Conservation (phyloP, 257 asterid genomes). For the Misopates orontium region DNA sequence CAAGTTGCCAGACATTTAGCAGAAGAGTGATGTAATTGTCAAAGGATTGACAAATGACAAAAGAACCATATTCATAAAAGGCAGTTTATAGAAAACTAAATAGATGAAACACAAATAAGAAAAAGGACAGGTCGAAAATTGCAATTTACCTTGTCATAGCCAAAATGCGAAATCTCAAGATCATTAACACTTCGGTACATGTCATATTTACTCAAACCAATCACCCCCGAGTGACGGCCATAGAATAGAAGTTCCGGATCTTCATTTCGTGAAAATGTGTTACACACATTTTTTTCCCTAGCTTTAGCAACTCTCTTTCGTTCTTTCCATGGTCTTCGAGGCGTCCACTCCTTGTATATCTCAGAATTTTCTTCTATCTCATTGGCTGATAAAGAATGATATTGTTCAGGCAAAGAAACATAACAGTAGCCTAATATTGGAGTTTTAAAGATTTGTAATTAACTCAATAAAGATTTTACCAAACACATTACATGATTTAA, state of each 20-base stretch:
- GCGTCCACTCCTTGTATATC: slow-evolving; percentile 71
- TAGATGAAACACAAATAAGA: slow-evolving; percentile 4
- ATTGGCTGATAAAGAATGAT: slow-evolving; percentile 30
- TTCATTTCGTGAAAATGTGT: slow-evolving; percentile 42
- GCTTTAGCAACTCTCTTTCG: slow-evolving; percentile 64
- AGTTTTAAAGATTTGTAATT: slow-evolving; percentile 5
- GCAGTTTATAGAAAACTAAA: neutral
- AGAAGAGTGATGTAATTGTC: slow-evolving; percentile 6
- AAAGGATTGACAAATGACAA: neutral
- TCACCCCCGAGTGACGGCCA: slow-evolving; percentile 75
- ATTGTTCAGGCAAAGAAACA: slow-evolving; percentile 22
- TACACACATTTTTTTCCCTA: slow-evolving; percentile 40
- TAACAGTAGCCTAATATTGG: slow-evolving; percentile 20
- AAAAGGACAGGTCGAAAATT: neutral
- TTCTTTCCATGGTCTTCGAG: slow-evolving; percentile 81
- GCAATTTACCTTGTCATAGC: slow-evolving; percentile 74
- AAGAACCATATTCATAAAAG: neutral
- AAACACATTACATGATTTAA: slow-evolving; percentile 43
- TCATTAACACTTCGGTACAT: slow-evolving; percentile 41
- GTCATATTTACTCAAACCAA: slow-evolving; percentile 62
- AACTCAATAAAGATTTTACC: slow-evolving; percentile 13
- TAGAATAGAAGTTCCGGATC: slow-evolving; percentile 86
- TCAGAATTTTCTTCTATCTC: slow-evolving; percentile 34
- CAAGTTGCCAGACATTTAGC: slow-evolving; percentile 26
- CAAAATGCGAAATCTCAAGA: slow-evolving; percentile 45